Percentiles rank a stretch among this genome's conserved stretches.
These are phyloP conservation scores for Omphalea diandra DNA, from an alignment of 441 rosid genomes.

Conservation along the genomic window DNA sequence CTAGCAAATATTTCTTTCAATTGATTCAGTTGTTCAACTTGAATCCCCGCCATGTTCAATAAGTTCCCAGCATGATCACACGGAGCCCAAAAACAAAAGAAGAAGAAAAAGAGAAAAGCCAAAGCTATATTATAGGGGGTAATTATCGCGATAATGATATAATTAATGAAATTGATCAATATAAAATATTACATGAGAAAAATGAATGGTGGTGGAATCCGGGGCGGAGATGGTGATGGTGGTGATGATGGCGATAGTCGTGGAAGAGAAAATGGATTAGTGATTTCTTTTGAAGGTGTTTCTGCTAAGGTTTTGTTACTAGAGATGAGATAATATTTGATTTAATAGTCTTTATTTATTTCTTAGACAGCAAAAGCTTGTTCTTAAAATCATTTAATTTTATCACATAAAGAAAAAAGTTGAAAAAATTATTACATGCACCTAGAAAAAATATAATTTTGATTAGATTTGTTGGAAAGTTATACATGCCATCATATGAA, in stretches of 20 bases:
- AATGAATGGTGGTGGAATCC: not conserved
- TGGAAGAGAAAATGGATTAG: not conserved
- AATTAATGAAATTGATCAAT: too few relatives aligned
- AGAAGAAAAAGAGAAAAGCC: too few relatives aligned
- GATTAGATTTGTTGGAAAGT: too few relatives aligned
- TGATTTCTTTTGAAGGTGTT: not conserved
- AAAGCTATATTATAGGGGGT: not conserved
- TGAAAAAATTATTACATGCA: too few relatives aligned
- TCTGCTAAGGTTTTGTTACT: not conserved
- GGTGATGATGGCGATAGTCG: not conserved
- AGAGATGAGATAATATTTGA: slow-evolving; percentile 2
- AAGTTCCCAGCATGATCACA: not conserved
- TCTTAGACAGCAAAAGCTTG: too few relatives aligned
- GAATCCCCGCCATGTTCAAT: slow-evolving; percentile 20
- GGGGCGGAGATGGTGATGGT: not conserved
- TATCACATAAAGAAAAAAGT: too few relatives aligned
- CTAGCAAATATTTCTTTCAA: slow-evolving; percentile 65
- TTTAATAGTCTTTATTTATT: not conserved
- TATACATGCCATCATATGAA: too few relatives aligned
- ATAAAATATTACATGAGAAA: too few relatives aligned
- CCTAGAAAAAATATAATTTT: too few relatives aligned
- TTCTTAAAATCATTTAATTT: too few relatives aligned
- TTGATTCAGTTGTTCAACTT: slow-evolving; percentile 57
- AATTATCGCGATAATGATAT: slow-evolving; percentile 8
- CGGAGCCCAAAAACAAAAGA: not conserved